phyloP scores from a whole-genome alignment of 345 rosid genomes.

The Citrus cavaleriei region DNA sequence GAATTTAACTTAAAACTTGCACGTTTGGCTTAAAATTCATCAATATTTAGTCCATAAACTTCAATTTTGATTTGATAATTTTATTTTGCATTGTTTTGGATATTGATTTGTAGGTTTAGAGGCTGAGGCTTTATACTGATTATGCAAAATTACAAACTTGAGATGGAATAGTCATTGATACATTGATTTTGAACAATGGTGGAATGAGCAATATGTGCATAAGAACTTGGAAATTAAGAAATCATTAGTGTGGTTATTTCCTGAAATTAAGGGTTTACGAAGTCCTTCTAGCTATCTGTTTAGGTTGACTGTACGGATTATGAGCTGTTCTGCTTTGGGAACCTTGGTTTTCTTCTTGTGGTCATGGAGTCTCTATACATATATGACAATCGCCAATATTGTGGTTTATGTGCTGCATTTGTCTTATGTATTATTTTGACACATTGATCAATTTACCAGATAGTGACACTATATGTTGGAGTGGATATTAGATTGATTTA shows the following conservation, averaged over 20 bases:
- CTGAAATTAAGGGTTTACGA: not conserved
- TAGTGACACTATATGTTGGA: not conserved
- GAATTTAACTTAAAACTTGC: not conserved
- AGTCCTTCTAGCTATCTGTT: not conserved
- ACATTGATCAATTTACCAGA: not conserved
- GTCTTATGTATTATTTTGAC: not conserved
- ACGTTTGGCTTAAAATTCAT: not conserved
- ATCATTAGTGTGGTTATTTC: not conserved
- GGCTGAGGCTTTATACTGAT: not conserved
- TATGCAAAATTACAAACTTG: not conserved
- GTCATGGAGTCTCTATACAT: not conserved
- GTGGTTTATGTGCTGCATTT: not conserved
- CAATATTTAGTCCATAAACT: not conserved
- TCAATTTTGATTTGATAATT: not conserved
- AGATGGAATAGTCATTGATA: not conserved
- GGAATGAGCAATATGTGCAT: not conserved
- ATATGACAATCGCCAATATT: not conserved
- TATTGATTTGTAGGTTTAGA: not conserved
- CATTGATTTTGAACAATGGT: not conserved
- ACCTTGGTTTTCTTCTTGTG: not conserved
- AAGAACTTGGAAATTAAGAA: not conserved
- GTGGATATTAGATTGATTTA: not conserved
- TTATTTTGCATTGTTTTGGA: not conserved
- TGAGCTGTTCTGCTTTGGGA: not conserved
- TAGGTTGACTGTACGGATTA: not conserved